A percentile compares a stretch with the other conserved stretches of the same genome.
Conservation (phyloP, 441 rosid genomes). For the Arabidopsis hybrid region DNA sequence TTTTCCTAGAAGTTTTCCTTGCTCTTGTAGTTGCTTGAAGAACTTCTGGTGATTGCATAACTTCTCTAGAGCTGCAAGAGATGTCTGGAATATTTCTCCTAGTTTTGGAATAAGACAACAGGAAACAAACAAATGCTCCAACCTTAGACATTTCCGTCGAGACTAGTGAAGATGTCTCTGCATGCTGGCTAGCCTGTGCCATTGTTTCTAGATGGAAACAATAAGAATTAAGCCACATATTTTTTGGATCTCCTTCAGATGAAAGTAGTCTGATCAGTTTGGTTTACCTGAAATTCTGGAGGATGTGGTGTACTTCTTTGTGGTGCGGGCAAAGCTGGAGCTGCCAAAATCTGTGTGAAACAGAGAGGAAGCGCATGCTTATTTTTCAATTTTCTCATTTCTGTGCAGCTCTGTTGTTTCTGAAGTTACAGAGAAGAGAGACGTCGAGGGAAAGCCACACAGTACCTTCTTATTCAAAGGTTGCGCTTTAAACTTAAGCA, state of each 20-base stretch:
- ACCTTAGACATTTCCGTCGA: constrained; percentile 77
- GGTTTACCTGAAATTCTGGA: constrained; percentile 78
- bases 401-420: not conserved
- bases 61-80: no score
- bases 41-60: no score
- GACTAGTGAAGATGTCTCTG: constrained; percentile 76
- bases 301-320: constrained; percentile 77
- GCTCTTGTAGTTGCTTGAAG: no score
- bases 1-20: no score
- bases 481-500: constrained; percentile 90
- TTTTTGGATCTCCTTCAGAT: not conserved
- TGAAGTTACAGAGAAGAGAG: not conserved
- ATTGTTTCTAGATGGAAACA: constrained; percentile 74
- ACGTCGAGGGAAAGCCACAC: not conserved
- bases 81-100: no score
- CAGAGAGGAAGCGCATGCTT: constrained; percentile 12
- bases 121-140: constrained; percentile 32
- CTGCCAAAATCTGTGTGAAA: constrained; percentile 68
- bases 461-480: constrained; percentile 87
- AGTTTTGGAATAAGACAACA: not conserved
- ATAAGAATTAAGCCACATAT: not conserved
- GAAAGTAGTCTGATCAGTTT: not conserved
- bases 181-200: constrained; percentile 73
- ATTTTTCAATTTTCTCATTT: not conserved
- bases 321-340: constrained; percentile 61